Conservation (phyloP, 2,329 filamentous ascomycete species). For the Tolypocladium inflatum region DNA sequence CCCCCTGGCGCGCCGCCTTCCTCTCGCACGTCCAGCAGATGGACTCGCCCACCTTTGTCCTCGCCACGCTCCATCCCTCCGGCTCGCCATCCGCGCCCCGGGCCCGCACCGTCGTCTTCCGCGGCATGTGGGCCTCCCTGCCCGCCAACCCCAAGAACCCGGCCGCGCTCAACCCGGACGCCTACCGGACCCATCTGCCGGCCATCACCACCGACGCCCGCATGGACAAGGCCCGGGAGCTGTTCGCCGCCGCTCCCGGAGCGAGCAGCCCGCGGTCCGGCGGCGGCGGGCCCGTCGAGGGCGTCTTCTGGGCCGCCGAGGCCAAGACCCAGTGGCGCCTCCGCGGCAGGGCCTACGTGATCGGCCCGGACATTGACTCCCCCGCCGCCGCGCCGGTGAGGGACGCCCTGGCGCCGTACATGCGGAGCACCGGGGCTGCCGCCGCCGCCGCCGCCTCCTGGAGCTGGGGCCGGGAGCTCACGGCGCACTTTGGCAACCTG, state of each 20-base stretch:
- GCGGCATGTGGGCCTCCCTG: conserved; percentile 72
- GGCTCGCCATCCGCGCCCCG: conserved; percentile 32
- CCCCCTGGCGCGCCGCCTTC: conserved; percentile 46
- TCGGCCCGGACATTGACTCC: conserved; percentile 58
- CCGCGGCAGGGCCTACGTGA: conserved; percentile 63
- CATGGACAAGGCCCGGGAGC: conserved; percentile 73
- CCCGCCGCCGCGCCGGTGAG: conserved; percentile 38
- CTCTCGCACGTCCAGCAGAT: conserved; percentile 39
- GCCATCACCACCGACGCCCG: conserved; percentile 82
- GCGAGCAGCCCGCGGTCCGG: conserved; percentile 29
- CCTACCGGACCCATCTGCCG: conserved; percentile 67
- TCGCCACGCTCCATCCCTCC: conserved; percentile 36
- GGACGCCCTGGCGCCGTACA: conserved; percentile 49
- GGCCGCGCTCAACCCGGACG: conserved; percentile 57
- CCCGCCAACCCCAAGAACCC: conserved; percentile 64
- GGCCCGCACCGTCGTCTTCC: conserved; percentile 72
- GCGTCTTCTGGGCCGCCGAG: conserved; percentile 69
- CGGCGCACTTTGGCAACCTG: conserved; percentile 83
- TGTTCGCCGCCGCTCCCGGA: conserved; percentile 33
- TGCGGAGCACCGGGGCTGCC: conserved; percentile 36
- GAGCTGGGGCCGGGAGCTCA: conserved; percentile 73
- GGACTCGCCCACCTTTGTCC: conserved; percentile 37
- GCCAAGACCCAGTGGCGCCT: conserved; percentile 76
- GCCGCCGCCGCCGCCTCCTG: conserved; percentile 40
- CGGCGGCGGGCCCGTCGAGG: conserved; percentile 67